phyloP scores from a whole-genome alignment of 495 filamentous ascomycete species.

The Usnea hakonensis region DNA sequence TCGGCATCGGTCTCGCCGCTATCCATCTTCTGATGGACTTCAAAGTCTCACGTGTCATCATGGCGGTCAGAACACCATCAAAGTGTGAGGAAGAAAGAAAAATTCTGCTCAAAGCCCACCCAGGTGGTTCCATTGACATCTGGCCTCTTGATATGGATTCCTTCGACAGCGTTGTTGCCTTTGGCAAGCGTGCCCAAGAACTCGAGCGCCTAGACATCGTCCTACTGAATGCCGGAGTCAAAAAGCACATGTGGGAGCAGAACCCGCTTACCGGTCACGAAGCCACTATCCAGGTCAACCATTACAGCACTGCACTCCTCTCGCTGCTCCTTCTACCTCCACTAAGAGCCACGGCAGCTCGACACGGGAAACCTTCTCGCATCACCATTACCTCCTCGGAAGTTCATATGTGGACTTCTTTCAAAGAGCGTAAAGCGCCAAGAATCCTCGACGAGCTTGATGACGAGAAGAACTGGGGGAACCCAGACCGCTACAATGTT shows the following conservation, averaged over 20 bases:
- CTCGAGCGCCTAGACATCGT: slow-evolving; percentile 40
- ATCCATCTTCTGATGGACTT: slow-evolving; percentile 31
- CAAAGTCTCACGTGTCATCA: slow-evolving; percentile 23
- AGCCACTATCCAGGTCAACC: slow-evolving; percentile 29
- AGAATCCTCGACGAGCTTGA: slow-evolving; percentile 7
- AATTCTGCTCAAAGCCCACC: slow-evolving; percentile 6
- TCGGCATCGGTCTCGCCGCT: slow-evolving; percentile 45
- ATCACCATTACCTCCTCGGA: slow-evolving; percentile 22
- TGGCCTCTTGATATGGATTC: slow-evolving; percentile 28
- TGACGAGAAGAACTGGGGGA: background rate
- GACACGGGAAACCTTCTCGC: slow-evolving; percentile 21
- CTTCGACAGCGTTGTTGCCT: slow-evolving; percentile 27
- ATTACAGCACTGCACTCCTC: slow-evolving; percentile 42
- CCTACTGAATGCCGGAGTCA: slow-evolving; percentile 47
- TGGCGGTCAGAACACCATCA: slow-evolving; percentile 23
- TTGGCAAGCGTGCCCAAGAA: slow-evolving; percentile 23
- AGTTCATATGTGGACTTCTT: slow-evolving; percentile 9
- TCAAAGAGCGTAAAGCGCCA: background rate
- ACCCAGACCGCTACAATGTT: slow-evolving; percentile 12
- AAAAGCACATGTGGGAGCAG: slow-evolving; percentile 26
- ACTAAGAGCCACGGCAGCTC: slow-evolving; percentile 24
- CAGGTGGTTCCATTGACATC: slow-evolving; percentile 20
- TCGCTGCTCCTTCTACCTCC: slow-evolving; percentile 41
- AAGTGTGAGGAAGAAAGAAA: slow-evolving; percentile 25
- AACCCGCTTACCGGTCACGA: slow-evolving; percentile 41